These are phyloP conservation scores for Exophiala mesophila DNA, from an alignment of 2,329 filamentous ascomycete species.

Conservation along the genomic window DNA sequence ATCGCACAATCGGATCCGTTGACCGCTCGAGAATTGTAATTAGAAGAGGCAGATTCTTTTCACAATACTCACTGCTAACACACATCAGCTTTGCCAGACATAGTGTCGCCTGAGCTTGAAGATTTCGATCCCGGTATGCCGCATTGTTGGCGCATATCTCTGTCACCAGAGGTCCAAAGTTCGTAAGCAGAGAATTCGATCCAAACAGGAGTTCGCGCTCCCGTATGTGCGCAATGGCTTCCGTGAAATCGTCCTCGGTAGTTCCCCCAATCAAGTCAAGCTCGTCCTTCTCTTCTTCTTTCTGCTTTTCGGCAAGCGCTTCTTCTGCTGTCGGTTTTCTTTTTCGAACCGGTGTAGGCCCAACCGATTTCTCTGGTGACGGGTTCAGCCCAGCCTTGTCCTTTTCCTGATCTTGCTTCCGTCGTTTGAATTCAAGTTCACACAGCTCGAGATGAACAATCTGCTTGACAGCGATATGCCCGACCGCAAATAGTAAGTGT, in stretches of 20 bases:
- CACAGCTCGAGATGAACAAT: constrained; percentile 98
- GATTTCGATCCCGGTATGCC: constrained; percentile 77
- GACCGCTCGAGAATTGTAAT: constrained; percentile 98
- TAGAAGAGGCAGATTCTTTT: constrained; percentile 82
- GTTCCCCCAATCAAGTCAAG: constrained; percentile 95
- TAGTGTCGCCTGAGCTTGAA: constrained; percentile 88
- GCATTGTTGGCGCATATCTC: constrained; percentile 96
- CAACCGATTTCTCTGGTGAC: constrained; percentile 33
- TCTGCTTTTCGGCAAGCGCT: constrained; percentile 39
- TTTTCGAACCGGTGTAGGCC: constrained; percentile 39
- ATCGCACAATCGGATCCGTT: constrained; percentile 83
- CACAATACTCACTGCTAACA: constrained; percentile 93
- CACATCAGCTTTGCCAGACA: constrained; percentile 99
- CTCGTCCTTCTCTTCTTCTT: constrained; percentile 71
- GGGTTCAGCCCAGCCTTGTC: constrained; percentile 35
- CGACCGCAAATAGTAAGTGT: constrained; percentile 89
- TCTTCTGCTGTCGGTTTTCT: constrained; percentile 44
- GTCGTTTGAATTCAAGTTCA: constrained; percentile 93
- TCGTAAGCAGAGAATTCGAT: constrained; percentile 74
- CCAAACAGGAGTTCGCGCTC: constrained; percentile 82
- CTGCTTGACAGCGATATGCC: constrained; percentile 96
- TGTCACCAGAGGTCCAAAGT: constrained; percentile 84
- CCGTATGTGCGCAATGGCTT: constrained; percentile 77
- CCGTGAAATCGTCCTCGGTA: constrained; percentile 87
- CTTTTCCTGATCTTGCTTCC: constrained; percentile 87